Evolutionary conservation across 306 rosid genomes (phyloP).

Genomic region (Cucurbita pepo): DNA sequence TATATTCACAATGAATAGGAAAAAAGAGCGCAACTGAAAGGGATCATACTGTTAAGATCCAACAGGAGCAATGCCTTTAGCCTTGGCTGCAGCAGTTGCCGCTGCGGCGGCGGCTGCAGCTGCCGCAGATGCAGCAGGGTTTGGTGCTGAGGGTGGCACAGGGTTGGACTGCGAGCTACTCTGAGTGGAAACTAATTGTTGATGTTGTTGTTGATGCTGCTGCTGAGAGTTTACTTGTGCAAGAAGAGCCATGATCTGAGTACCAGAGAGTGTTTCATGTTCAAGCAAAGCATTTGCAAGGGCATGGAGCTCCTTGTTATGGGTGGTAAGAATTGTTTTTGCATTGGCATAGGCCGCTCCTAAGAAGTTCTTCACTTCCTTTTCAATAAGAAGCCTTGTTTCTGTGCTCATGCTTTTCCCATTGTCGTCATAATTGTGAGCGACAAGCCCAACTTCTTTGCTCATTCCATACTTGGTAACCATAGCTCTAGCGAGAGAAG

Average conservation of each 20-base stretch:
- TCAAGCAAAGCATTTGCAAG: conserved; percentile 76
- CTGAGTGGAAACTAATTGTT: conserved; percentile 24
- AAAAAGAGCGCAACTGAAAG: neutral
- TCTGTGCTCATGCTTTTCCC: conserved; percentile 93
- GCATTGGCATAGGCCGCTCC: conserved; percentile 75
- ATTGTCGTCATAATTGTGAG: conserved; percentile 58
- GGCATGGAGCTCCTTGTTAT: conserved; percentile 61
- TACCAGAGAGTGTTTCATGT: conserved; percentile 64
- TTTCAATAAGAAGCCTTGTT: conserved; percentile 78
- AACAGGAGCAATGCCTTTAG: conserved; percentile 55
- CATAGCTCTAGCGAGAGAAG: conserved; percentile 70
- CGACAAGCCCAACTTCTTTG: conserved; percentile 58
- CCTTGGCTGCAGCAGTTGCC: conserved; percentile 62
- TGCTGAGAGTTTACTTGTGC: conserved; percentile 36
- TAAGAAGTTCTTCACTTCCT: conserved; percentile 55
- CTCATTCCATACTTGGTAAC: conserved; percentile 86
- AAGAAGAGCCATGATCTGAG: conserved; percentile 49
- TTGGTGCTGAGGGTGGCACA: conserved; percentile 41
- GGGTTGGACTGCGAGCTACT: conserved; percentile 40
- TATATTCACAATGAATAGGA: conserved; percentile 42
- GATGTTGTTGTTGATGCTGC: conserved; percentile 22
- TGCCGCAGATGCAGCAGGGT: conserved; percentile 46
- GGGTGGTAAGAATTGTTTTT: conserved; percentile 61
- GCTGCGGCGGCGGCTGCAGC: conserved; percentile 56
- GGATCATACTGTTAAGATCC: conserved; percentile 35